phyloP scores from a whole-genome alignment of 2,329 filamentous ascomycete genomes.

The Akanthomyces lecanii region DNA sequence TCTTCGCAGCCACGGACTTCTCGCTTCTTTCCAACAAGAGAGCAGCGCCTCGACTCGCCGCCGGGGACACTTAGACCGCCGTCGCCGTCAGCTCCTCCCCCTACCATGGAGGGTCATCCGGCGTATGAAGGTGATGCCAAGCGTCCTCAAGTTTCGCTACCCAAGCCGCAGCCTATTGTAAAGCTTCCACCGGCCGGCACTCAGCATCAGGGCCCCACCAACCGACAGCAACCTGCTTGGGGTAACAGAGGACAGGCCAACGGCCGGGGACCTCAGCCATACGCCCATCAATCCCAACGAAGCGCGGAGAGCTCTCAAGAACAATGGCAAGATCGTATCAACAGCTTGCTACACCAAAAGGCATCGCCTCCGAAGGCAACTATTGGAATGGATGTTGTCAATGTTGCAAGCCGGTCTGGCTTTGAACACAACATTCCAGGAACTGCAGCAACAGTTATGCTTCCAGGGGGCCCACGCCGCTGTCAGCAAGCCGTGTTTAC shows the following conservation, averaged over 20 bases:
- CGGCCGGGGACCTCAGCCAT: slow-evolving; percentile 12
- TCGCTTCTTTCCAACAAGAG: slow-evolving; percentile 58
- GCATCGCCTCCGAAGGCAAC: slow-evolving; percentile 50
- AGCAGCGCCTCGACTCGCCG: slow-evolving; percentile 39
- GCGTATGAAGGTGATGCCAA: slow-evolving; percentile 63
- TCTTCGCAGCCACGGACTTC: slow-evolving; percentile 49
- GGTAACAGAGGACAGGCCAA: slow-evolving; percentile 27
- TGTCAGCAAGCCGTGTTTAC: neutral
- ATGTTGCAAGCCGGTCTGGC: slow-evolving; percentile 63
- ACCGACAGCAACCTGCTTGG: slow-evolving; percentile 31
- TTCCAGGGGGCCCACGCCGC: slow-evolving; percentile 41
- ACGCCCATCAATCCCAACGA: slow-evolving; percentile 14
- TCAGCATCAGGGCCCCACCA: slow-evolving; percentile 18
- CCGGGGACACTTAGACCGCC: slow-evolving; percentile 41
- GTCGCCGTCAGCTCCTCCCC: slow-evolving; percentile 69
- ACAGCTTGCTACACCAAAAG: slow-evolving; percentile 70
- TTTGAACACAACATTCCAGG: slow-evolving; percentile 51
- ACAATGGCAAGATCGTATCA: slow-evolving; percentile 80
- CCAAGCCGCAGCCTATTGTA: slow-evolving; percentile 69
- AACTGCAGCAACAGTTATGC: slow-evolving; percentile 64
- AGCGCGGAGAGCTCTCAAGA: slow-evolving; percentile 35
- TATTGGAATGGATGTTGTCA: slow-evolving; percentile 64
- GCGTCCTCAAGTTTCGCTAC: slow-evolving; percentile 66
- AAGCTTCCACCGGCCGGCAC: slow-evolving; percentile 62
- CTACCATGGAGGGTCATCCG: slow-evolving; percentile 65